These are phyloP conservation scores for Leptodontidium sp. DNA, from an alignment of 2,329 filamentous ascomycete species.

Conservation along the genomic window DNA sequence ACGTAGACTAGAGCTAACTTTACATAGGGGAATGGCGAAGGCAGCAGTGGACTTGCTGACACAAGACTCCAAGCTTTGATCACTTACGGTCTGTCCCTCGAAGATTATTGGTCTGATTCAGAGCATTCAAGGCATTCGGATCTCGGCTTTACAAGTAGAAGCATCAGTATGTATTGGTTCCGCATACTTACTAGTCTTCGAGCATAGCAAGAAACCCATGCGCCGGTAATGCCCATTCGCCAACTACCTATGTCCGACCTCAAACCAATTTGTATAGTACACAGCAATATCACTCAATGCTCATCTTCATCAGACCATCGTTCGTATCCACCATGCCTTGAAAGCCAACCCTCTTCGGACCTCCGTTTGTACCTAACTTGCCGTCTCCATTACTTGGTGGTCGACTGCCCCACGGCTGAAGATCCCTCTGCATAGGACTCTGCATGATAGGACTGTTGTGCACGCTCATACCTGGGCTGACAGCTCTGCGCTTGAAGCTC, in stretches of 20 bases:
- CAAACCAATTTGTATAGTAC: constrained; percentile 9
- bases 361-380: constrained; percentile 57
- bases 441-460: constrained; percentile 91
- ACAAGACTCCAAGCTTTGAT: constrained; percentile 22
- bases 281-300: constrained; percentile 73
- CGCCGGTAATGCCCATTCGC: background rate
- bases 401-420: constrained; percentile 75
- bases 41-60: constrained; percentile 37
- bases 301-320: constrained; percentile 96
- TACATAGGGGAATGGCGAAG: constrained; percentile 37
- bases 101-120: background rate
- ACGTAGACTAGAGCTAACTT: background rate
- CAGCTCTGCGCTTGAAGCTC: constrained; percentile 89
- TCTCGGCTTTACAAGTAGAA: background rate
- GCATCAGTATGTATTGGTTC: constrained; percentile 7
- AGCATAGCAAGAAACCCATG: background rate
- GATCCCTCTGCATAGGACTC: constrained; percentile 79
- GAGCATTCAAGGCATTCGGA: background rate
- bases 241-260: background rate
- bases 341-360: constrained; percentile 70
- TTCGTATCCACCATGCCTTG: constrained; percentile 97
- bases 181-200: background rate
- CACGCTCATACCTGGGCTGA: constrained; percentile 89
- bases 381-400: constrained; percentile 65
- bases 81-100: background rate